phyloP scores from a whole-genome alignment of 345 rosid genomes.

The Boechera divaricarpa region DNA sequence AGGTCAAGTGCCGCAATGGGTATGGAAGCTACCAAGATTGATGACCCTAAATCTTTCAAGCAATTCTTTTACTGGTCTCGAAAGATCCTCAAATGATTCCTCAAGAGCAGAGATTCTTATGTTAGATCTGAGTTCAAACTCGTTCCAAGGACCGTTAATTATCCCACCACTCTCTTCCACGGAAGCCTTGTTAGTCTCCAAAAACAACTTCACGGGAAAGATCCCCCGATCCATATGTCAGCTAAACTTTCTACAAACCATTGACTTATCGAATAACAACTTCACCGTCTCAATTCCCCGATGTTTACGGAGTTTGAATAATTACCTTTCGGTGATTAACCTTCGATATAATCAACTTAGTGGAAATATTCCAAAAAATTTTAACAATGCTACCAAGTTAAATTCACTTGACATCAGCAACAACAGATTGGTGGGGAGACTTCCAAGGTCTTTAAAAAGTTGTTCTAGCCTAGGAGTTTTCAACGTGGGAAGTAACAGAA shows the following conservation, averaged over 20 bases:
- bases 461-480: slow-evolving; percentile 48
- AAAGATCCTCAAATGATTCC: not conserved
- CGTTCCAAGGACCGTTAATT: not conserved
- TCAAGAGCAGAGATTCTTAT: not conserved
- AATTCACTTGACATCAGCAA: not conserved
- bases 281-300: slow-evolving; percentile 31
- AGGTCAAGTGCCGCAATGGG: slow-evolving; percentile 1
- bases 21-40: slow-evolving; percentile 11
- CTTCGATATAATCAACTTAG: slow-evolving; percentile 28
- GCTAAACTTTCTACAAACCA: not conserved
- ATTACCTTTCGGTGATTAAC: not conserved
- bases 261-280: slow-evolving; percentile 39
- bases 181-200: no score
- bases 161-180: not conserved
- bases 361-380: slow-evolving; percentile 10
- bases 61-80: not conserved
- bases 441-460: slow-evolving; percentile 45
- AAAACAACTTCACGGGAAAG: not conserved
- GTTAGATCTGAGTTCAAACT: slow-evolving; percentile 2
- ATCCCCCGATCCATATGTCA: slow-evolving; percentile 15
- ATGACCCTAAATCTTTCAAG: not conserved
- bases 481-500: slow-evolving; percentile 47
- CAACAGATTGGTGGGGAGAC: slow-evolving; percentile 37
- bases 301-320: slow-evolving; percentile 20
- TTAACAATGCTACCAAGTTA: not conserved